A percentile compares a stretch with the other conserved stretches of the same genome.
These are phyloP conservation scores for Corrigiola litoralis DNA, from an alignment of 179 eudicot genomes.

Conservation along the genomic window DNA sequence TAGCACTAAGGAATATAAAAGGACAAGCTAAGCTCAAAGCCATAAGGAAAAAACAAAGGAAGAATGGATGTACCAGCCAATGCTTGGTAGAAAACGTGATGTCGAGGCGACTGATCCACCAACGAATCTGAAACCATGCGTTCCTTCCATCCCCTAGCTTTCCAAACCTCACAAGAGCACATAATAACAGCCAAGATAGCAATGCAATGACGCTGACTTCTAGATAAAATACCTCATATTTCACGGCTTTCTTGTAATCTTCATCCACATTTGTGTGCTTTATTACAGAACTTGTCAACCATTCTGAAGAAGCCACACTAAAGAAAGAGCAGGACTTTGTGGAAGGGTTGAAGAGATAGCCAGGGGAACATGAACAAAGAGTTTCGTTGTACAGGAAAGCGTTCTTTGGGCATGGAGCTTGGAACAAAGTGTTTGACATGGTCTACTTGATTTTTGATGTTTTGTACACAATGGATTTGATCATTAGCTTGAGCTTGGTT, in stretches of 20 bases:
- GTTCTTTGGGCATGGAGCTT: conserved; percentile 41
- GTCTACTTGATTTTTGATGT: not conserved
- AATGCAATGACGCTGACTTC: conserved; percentile 39
- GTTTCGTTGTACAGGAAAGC: conserved; percentile 53
- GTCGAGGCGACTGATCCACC: conserved; percentile 91
- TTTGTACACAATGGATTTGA: too few relatives aligned
- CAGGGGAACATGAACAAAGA: conserved; percentile 69
- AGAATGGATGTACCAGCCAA: conserved; percentile 49
- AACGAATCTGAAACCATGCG: conserved; percentile 62
- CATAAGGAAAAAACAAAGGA: not conserved
- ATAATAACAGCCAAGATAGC: conserved; percentile 49
- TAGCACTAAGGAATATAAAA: too few relatives aligned
- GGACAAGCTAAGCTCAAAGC: not conserved
- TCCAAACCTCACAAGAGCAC: conserved; percentile 43
- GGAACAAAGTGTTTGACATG: not conserved
- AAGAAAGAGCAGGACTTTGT: conserved; percentile 38
- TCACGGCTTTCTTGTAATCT: conserved; percentile 43
- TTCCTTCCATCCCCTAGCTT: conserved; percentile 58
- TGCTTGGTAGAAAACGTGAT: conserved; percentile 65
- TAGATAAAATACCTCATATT: conserved; percentile 26
- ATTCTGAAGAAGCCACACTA: conserved; percentile 18
- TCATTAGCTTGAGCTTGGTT: too few relatives aligned
- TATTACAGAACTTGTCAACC: conserved; percentile 45
- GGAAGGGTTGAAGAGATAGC: conserved; percentile 39
- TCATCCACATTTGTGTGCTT: conserved; percentile 31